Base-by-base conservation (phyloP, 2,329 filamentous ascomycete species). In the Fusarium tjaetaba region DNA sequence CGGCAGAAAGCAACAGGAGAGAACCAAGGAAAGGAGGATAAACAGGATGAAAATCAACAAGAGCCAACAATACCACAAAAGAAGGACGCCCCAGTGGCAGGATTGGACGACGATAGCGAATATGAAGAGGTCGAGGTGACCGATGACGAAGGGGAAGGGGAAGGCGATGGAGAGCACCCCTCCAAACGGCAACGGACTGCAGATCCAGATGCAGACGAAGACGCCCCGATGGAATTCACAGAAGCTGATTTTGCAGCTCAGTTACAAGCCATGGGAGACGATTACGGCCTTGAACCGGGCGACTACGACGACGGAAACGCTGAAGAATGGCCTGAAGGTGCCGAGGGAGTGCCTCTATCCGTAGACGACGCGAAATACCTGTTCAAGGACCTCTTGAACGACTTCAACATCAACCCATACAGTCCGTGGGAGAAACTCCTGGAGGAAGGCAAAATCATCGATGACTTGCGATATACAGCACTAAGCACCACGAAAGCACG, bases 201-300 rank as follows among this genome's bases (percentile, higher is more conserved):
- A 76, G 90, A 91, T n/a, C 84, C 84, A 58, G 84, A 82, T 49
- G 87, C 67, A 74, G 86, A 75, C 85, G 46, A 87, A 85, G 70
- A 84, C 3, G 83, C 81, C 2, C 87, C 89, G 1, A 84, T 96
- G 13, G 96, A 98, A 77, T 97, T 97, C 78, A 94, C 93, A 63
- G 96, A 98, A 81, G 96, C 95, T 60, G 96, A 99, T 79, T 97
- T 99, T 76, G 95, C 94, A 41, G 95, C 92, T 79, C 96, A 99
- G 79, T 86, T 99, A 18, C 93, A 94, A 60, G 92, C 93, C 32
- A 97, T 98, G 94, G 94, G 93, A 61, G 89, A 93, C 74, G 92
- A 94, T n/a, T 95, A 95, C 75, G 94, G 91, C 2, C 86, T 95
- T 36, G 93, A 94, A 43, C 90, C 90, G 0, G 93, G 91, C 57